Conservation (phyloP, 495 filamentous ascomycete genomes). For the Talaromyces ruber region DNA sequence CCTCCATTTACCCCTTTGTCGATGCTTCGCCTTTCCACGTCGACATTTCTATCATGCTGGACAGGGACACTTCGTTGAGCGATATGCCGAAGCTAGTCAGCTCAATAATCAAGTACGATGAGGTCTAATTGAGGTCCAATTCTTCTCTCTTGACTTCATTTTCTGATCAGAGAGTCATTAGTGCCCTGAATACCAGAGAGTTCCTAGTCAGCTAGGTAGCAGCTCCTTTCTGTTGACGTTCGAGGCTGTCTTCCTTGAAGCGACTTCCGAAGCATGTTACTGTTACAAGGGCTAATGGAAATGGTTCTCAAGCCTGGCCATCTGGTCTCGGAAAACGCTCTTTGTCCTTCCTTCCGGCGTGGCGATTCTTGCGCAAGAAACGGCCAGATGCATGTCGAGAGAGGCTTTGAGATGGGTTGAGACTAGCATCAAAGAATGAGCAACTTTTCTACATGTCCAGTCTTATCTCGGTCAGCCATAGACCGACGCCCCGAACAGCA, state of each 20-base stretch:
- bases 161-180: neutral
- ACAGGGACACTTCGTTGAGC: neutral
- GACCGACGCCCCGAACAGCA: neutral
- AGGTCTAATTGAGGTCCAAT: neutral
- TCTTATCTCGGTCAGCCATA: neutral
- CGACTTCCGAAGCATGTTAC: neutral
- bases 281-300: neutral
- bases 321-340: neutral
- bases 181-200: neutral
- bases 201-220: neutral
- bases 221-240: neutral
- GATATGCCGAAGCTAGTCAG: neutral
- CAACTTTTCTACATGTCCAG: neutral
- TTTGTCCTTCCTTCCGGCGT: neutral
- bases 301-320: neutral
- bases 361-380: neutral
- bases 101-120: neutral
- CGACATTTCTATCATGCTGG: neutral
- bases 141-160: neutral
- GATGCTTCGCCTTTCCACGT: neutral
- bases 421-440: neutral
- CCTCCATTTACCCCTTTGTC: neutral
- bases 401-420: neutral
- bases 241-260: neutral
- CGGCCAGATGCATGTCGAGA: neutral